Evolutionary conservation across 169 alveolate species (phyloP).

Genomic region (Plasmodium falciparum): DNA sequence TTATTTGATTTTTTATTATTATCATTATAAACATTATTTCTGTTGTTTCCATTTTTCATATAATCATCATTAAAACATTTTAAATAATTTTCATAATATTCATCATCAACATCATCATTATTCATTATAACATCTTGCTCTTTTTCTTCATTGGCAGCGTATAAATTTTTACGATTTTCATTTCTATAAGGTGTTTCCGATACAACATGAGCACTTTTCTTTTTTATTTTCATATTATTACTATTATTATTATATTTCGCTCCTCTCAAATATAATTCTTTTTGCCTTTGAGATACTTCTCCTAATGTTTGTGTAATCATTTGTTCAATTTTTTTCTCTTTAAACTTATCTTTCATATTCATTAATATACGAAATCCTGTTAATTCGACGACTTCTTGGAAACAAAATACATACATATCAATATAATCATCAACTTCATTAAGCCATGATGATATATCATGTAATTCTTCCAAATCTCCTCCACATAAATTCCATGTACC

Average conservation of each 20-base stretch:
- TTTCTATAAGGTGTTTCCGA: neutral
- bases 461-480: conserved; percentile 73
- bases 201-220: neutral
- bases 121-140: neutral
- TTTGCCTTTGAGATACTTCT: conserved; percentile 70
- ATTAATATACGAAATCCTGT: conserved; percentile 73
- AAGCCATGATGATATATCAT: conserved; percentile 83
- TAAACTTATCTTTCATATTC: conserved; percentile 74
- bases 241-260: conserved; percentile 1
- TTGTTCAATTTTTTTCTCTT: conserved; percentile 71
- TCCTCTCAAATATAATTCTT: conserved; percentile 42
- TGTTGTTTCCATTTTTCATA: conserved; percentile 7
- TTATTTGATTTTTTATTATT: conserved; percentile 5
- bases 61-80: conserved; percentile 13
- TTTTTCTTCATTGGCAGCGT: neutral
- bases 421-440: conserved; percentile 66
- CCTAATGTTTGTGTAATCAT: conserved; percentile 57
- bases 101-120: neutral
- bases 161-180: neutral
- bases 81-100: conserved; percentile 14
- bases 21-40: neutral
- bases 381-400: conserved; percentile 83
- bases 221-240: neutral
- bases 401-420: conserved; percentile 81
- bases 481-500: conserved; percentile 88